Evolutionary conservation across 768 basidiomycete genomes (phyloP).

Genomic region (Lactarius deliciosus): DNA sequence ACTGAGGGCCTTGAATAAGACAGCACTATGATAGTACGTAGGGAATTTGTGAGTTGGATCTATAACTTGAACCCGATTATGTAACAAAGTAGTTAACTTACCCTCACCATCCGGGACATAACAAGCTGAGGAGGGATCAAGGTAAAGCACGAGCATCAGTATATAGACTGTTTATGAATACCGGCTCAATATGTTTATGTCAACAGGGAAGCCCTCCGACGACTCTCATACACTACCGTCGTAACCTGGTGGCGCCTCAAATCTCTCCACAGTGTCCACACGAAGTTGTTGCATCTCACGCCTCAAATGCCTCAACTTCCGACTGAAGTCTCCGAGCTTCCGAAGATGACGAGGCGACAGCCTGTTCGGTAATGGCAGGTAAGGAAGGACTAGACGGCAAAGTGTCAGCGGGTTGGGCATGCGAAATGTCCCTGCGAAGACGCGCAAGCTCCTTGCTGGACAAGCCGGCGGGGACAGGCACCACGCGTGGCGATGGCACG

Average conservation of each 20-base stretch:
- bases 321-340: constrained; percentile 10
- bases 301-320: constrained; percentile 36
- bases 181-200: too few relatives aligned
- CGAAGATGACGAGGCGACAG: not conserved
- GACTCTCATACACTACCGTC: too few relatives aligned
- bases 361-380: not conserved
- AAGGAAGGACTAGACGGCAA: not conserved
- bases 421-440: constrained; percentile 6
- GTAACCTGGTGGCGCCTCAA: constrained; percentile 35
- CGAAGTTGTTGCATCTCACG: constrained; percentile 33
- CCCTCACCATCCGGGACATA: too few relatives aligned
- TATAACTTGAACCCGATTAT: too few relatives aligned
- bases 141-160: too few relatives aligned
- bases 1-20: too few relatives aligned
- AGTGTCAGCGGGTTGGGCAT: not conserved
- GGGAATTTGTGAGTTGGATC: too few relatives aligned
- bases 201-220: too few relatives aligned
- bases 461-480: constrained; percentile 6
- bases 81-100: too few relatives aligned
- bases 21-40: too few relatives aligned
- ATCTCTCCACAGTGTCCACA: constrained; percentile 20
- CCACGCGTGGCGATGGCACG: not conserved
- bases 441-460: constrained; percentile 22
- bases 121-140: too few relatives aligned
- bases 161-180: too few relatives aligned